Conservation (phyloP, 2,329 filamentous ascomycete genomes). For the Alternaria ventricosa region DNA sequence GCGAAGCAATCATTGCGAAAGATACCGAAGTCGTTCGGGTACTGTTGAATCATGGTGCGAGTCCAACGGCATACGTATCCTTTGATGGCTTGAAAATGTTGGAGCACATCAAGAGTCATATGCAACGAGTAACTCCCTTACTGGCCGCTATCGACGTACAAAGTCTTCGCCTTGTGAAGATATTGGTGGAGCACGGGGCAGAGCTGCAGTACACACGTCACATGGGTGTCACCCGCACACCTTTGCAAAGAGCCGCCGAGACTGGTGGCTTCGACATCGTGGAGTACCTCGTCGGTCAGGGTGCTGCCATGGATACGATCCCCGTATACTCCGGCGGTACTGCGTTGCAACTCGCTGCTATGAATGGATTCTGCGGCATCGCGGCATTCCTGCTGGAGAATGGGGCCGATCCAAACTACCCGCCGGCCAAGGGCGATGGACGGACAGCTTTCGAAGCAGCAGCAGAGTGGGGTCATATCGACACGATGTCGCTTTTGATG, state of each 20-base stretch:
- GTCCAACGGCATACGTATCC: neutral
- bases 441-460: slow-evolving; percentile 12
- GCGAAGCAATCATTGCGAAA: neutral
- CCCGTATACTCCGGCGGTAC: neutral
- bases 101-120: neutral
- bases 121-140: neutral
- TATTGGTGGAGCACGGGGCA: neutral
- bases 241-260: neutral
- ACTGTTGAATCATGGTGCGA: neutral
- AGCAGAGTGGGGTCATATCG: slow-evolving; percentile 7
- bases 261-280: neutral
- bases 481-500: slow-evolving; percentile 5
- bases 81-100: neutral
- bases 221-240: neutral
- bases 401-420: neutral
- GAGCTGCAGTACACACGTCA: neutral
- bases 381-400: neutral
- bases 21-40: neutral
- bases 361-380: neutral
- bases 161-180: neutral
- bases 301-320: neutral
- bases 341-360: slow-evolving; percentile 8
- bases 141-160: neutral
- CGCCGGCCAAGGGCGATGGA: neutral
- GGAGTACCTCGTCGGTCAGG: neutral